These are phyloP conservation scores for Boletus semigastroideus DNA, from an alignment of 1,284 basidiomycete species.

Conservation along the genomic window DNA sequence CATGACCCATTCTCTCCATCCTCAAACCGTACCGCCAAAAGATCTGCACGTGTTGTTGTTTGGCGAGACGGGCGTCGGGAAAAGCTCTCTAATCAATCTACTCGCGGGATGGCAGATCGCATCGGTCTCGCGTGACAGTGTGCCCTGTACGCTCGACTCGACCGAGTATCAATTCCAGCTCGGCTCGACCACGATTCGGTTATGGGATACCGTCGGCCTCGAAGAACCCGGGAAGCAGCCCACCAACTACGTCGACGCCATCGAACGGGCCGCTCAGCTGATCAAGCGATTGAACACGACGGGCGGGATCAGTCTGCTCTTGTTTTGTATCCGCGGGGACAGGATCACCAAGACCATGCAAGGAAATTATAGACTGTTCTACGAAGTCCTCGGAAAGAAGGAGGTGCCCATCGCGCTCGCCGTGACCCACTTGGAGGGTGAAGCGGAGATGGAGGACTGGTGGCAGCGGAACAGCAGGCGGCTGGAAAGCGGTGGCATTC, in stretches of 20 bases:
- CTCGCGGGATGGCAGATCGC: slow-evolving; percentile 29
- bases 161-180: slow-evolving; percentile 28
- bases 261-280: slow-evolving; percentile 26
- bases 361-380: too few species aligned
- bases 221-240: slow-evolving; percentile 26
- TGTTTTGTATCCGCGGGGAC: too few species aligned
- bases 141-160: slow-evolving; percentile 27
- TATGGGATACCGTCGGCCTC: slow-evolving; percentile 34
- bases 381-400: too few species aligned
- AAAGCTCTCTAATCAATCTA: slow-evolving; percentile 34
- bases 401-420: too few species aligned
- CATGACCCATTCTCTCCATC: slow-evolving; percentile 11
- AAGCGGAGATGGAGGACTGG: too few species aligned
- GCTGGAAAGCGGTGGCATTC: too few species aligned
- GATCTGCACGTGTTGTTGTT: slow-evolving; percentile 32
- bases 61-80: slow-evolving; percentile 35
- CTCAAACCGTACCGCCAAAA: slow-evolving; percentile 21
- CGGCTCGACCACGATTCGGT: slow-evolving; percentile 18
- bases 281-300: too few species aligned
- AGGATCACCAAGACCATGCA: too few species aligned
- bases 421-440: too few species aligned
- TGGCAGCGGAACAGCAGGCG: too few species aligned
- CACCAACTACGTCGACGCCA: slow-evolving; percentile 24
- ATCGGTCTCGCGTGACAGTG: slow-evolving; percentile 24
- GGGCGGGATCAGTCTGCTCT: too few species aligned